These are phyloP conservation scores for Acorus gramineus DNA, from an alignment of 106 monocot species.

Conservation along the genomic window DNA sequence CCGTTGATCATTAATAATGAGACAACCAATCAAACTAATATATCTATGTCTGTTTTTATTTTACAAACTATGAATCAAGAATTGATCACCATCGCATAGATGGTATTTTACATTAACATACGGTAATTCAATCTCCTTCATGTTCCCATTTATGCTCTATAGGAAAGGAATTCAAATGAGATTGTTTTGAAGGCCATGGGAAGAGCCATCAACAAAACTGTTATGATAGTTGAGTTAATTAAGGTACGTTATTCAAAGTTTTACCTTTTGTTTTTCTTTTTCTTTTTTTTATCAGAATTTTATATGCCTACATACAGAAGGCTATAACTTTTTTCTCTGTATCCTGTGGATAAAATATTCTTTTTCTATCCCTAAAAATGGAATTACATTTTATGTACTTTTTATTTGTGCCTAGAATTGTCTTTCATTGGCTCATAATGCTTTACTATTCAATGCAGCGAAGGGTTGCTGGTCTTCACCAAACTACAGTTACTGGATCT, in stretches of 20 bases:
- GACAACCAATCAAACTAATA: no score
- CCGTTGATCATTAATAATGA: no score
- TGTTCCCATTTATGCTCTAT: constrained; percentile 5
- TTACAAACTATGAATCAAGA: no score
- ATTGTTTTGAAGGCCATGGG: constrained; percentile 93
- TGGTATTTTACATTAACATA: no score
- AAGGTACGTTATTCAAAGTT: constrained; percentile 32
- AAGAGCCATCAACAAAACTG: constrained; percentile 86
- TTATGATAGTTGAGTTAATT: constrained; percentile 77
- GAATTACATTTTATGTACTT: no score
- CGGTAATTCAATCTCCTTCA: no score
- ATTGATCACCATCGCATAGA: no score
- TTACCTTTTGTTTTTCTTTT: neutral
- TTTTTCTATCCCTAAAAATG: no score
- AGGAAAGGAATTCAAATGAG: constrained; percentile 73
- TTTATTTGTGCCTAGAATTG: neutral
- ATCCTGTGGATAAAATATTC: no score
- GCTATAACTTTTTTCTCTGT: no score
- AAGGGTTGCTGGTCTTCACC: constrained; percentile 71
- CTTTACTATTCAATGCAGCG: constrained; percentile 33
- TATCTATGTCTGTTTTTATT: no score
- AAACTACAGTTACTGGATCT: constrained; percentile 56
- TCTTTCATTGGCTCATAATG: neutral
- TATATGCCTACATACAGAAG: no score
- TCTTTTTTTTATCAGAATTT: neutral